Base-by-base conservation (phyloP, 768 basidiomycete species). In the Thelephora aurantiotincta region DNA sequence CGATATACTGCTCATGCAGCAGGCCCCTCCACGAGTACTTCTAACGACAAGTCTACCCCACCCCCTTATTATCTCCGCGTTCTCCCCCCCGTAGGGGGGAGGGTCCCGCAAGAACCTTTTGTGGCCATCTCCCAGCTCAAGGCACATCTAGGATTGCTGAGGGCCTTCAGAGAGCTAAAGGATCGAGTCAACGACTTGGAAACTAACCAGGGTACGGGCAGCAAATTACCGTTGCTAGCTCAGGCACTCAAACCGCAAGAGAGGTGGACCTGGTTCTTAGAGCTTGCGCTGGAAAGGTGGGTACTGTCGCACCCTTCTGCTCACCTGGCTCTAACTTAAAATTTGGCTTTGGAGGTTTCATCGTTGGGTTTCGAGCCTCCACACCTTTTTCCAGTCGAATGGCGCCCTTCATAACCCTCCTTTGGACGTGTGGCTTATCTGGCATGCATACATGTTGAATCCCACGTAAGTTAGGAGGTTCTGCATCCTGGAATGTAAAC, bases 261-360 rank as follows among this genome's bases (percentile, higher is more conserved):
- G 37, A 36, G 53, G 13, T 54, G 53, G 53, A 47, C 30, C 5
- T 49, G 47, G 48, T 51, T 54, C 20, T 33, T 54, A 13, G 43
- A 44, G 6, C 50, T 54, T 11, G 53, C 53, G 7, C 47, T 54
- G 13, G 53, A 54, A 34, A 43, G 53, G 53, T 54, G 22, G 14
- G 43, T 47, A 1, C 6, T n/a, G 14, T 13, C 19, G 11, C 38
- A 18, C 34, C 11, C 16, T 47, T 47, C 46, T 20, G 2, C 22
- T 11, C 5, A 6, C 30, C 18, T 16, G 9, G 16, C 22, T 18
- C 22, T 37, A 22, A 41, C 22, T 41, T 22, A 14, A 5, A 41
- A 14, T 13, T 2, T 13, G 36, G 2, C 22, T 41, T 22, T 4
- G 22, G 7, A 41, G 38, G 14, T 41, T 41, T 14, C 38, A 41